Percentiles rank a stretch among this genome's conserved stretches.
These are phyloP conservation scores for Microdochium paspali DNA, from an alignment of 2,329 filamentous ascomycete genomes.

Conservation along the genomic window DNA sequence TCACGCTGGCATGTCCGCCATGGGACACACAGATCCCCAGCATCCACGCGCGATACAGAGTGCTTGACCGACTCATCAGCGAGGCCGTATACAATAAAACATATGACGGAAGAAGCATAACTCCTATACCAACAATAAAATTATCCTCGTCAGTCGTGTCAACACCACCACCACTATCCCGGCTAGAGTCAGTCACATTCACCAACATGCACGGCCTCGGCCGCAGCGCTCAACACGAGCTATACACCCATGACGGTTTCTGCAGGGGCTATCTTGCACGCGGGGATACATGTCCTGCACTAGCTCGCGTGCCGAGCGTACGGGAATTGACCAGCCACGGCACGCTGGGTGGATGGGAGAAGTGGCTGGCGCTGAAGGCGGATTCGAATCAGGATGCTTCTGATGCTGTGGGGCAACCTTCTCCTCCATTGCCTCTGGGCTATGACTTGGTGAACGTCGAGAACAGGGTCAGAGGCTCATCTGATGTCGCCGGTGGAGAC, in stretches of 20 bases:
- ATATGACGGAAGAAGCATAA: not conserved
- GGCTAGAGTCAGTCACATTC: not conserved
- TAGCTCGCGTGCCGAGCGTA: not conserved
- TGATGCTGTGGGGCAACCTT: no score
- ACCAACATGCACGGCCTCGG: not conserved
- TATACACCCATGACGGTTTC: not conserved
- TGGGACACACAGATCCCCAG: not conserved
- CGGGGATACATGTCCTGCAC: not conserved
- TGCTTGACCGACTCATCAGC: not conserved
- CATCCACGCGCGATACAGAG: not conserved
- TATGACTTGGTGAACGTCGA: no score
- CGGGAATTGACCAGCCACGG: not conserved
- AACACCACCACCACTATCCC: not conserved
- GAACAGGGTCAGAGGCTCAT: no score
- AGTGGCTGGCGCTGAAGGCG: not conserved
- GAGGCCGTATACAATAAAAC: not conserved
- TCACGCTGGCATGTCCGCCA: not conserved
- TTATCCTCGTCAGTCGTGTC: no score
- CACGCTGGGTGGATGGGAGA: not conserved
- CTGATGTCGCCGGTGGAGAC: no score
- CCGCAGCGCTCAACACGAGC: not conserved
- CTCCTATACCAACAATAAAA: no score
- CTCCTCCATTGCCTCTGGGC: no score
- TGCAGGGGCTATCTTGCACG: not conserved
- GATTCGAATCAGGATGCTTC: no score